Base-by-base conservation (phyloP, 2,329 filamentous ascomycete genomes). In the Cladophialophora yegresii region DNA sequence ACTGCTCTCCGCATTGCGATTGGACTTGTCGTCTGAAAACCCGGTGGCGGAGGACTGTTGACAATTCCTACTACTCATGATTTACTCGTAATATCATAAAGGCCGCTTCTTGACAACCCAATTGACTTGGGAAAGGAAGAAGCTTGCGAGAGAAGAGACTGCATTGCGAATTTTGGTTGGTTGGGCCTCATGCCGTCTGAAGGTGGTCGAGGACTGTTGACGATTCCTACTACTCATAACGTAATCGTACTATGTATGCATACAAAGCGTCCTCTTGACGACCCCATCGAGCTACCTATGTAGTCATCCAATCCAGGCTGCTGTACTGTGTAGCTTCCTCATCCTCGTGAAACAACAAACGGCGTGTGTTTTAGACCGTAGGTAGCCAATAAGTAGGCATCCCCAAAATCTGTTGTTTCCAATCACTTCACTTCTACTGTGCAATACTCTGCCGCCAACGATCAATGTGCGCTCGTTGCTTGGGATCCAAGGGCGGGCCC, bases 401-500 rank as follows among this genome's bases (percentile, higher is more conserved):
- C n/a, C 28, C 56, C 16, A 56, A 45, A 40, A 13, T 36, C 26
- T 36, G 16, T n/a, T 10, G 4, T 40, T 23, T 56, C 54, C 54
- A 56, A 55, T 66, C 62, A 65, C 6, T 28, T 28, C 26, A 28
- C 54, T 61, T 28, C 6, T 6, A 28, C 54, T 61, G 62, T 10
- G 57, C 69, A 63, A 71, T 62, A 23, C 66, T 66, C 60, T 71
- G 69, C 71, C 85, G 80, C 85, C 85, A 87, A 36, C 80, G 82
- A 76, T 87, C 84, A 74, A 87, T 86, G 64, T 83, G 77, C 64
- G 82, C 84, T 60, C 83, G 77, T 71, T 85, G 83, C 59, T 77
- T 77, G 4, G 79, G 75, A 71, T 84, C 79, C 72, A 83, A 76
- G n/a, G 73, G 71, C 30, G 73, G 74, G 63, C 75, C 72, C 30